These are phyloP conservation scores for Solanum etuberosum DNA, from an alignment of 257 asterid species.

Conservation along the genomic window DNA sequence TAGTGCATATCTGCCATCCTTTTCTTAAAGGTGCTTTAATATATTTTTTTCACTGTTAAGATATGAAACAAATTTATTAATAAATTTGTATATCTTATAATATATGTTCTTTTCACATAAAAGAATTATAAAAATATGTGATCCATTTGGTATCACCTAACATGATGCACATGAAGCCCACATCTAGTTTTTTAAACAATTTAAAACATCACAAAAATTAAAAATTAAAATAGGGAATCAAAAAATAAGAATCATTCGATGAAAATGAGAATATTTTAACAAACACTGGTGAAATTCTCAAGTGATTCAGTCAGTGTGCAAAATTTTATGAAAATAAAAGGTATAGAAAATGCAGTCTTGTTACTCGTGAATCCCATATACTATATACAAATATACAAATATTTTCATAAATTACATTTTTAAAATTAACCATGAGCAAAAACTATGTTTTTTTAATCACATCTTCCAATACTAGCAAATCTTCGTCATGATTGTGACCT, in stretches of 20 bases:
- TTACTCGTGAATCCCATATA: not conserved
- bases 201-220: not conserved
- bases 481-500: not conserved
- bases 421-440: not conserved
- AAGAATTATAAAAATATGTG: not conserved
- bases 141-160: not conserved
- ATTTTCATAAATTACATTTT: not conserved
- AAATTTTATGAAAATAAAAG: not conserved
- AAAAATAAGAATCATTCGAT: not conserved
- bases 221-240: not conserved
- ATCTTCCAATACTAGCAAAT: accelerated
- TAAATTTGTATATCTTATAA: not conserved
- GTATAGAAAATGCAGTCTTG: not conserved
- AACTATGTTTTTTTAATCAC: not conserved
- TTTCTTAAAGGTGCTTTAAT: not conserved
- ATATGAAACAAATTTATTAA: not conserved
- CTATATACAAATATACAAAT: not conserved
- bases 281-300: not conserved
- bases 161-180: slow-evolving; percentile 8
- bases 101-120: not conserved
- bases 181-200: not conserved
- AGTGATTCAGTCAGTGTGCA: not conserved
- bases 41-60: not conserved
- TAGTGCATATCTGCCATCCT: not conserved
- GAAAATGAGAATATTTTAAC: not conserved